Evolutionary conservation across 805 yeast genomes (phyloP), one percentile per base, ranked within the genome.

Genomic region (Cyberlindnera galapagoensis): DNA sequence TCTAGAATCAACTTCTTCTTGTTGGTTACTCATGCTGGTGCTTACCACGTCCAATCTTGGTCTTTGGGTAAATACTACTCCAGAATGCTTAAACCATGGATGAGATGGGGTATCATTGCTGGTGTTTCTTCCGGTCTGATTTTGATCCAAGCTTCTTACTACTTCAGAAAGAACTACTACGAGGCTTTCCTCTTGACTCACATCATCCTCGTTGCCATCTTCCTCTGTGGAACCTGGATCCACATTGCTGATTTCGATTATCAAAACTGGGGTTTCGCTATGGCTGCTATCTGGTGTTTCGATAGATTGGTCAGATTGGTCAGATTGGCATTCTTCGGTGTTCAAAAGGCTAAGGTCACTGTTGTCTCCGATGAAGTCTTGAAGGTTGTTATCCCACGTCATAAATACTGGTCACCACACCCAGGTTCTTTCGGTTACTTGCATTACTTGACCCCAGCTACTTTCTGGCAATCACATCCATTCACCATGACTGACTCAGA

Each of bases 391-490:
- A 30, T 43, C 48, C 31, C 56, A 43, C 43, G 55, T 56, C 41
- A 80, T 80, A 17, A 48, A 6, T 46, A 48, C 34, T 75, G 80
- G 71, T 63, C 59, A 21, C 56, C 68, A 12, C 55, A 44, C 35
- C 78, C 86, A 6, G 81, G 83, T 33, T 60, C 70, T n/a, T 74
- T 56, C 49, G 74, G 70, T 4, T 80, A 65, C 47, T 54, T 82
- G 26, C 70, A 77, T 54, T 75, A 77, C 51, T 42, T 77, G 33
- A 58, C 68, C 25, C 61, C 69, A 16, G 49, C 57, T 3, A 57
- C 69, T 23, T 74, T 78, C 52, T 77, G 77, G 74, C 85, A 80
- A 51, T 72, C 80, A 6, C 86, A 80, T 51, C 90, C 90, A 11
- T 80, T 83, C 56, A 76, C 90, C 5, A 56, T 72, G 16, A 62